Base-by-base conservation (phyloP, 192 early-diverging fungal species). In the Coemansia sp. region DNA sequence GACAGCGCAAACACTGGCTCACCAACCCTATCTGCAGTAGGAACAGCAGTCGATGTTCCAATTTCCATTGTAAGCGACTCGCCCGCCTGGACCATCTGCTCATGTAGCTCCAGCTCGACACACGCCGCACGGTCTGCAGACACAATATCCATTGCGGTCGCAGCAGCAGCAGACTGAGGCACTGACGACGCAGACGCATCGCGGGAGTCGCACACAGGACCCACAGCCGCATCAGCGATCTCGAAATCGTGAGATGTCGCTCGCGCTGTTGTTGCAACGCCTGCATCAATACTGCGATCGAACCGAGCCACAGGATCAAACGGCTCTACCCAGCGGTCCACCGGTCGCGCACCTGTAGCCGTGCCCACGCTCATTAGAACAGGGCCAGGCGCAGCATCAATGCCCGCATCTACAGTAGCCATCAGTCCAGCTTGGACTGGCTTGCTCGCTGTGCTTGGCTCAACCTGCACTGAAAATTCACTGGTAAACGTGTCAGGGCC, bases 241-340 rank as follows among this genome's bases (percentile, higher is more conserved):
- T 53, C 60, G 22, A 72, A 39, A 12, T 57, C 69, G 14, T 62
- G 61, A 8, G 54, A 65, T 2, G 69, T 69, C 12, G 65, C 50
- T 3, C 38, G 17, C 12, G 71, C 59, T 3, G 59, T 47, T 7
- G 60, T 65, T 5, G 12, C 22, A 2, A 35, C 66, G 51, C 39
- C 1, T 66, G 69, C 12, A 35, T 29, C 11, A 72, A 54, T 0
- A 29, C 43, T 38, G 14, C 57, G 49, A 47, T 61, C 58, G 0
- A 5, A 25, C 69, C 67, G 71, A 2, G 32, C 29, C 15, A 77
- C 75, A 0, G 69, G 75, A 25, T 77, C 75, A 62, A 67, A 65
- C 2, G 75, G 75, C 51, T 79, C 72, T 14, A 69, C 66, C 67
- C 65, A 70, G n/a, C 72, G 61, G 8, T 63, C 62, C 5, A 62